These are phyloP conservation scores for Lentinula aciculospora DNA, from an alignment of 768 basidiomycete species.

Conservation along the genomic window DNA sequence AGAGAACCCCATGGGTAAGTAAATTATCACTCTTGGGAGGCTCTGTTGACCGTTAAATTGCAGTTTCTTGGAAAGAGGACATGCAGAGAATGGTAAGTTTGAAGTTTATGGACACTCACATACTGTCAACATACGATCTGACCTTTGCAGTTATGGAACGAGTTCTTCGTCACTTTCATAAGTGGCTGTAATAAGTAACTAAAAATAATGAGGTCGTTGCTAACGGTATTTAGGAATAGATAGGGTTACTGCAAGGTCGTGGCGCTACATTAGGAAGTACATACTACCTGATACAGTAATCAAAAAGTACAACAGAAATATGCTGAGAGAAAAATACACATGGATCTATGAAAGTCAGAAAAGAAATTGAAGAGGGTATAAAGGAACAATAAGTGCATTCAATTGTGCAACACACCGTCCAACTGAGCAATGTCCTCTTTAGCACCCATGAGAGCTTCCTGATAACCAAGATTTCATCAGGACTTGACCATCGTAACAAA, in stretches of 20 bases:
- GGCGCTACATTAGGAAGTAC: neutral
- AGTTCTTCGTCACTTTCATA: neutral
- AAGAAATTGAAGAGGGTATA: neutral
- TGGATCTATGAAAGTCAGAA: neutral
- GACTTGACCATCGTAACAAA: neutral
- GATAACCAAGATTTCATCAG: neutral
- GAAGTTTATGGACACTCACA: neutral
- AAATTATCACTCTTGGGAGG: neutral
- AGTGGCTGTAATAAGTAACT: neutral
- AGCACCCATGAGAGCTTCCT: slow-evolving; percentile 48
- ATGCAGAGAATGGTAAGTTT: neutral
- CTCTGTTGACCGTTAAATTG: neutral
- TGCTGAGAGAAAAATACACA: neutral
- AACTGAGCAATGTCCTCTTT: slow-evolving; percentile 49
- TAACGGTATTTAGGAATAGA: too few relatives aligned
- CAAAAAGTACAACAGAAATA: neutral
- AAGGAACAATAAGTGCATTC: neutral
- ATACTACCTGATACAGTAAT: neutral
- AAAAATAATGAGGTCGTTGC: neutral
- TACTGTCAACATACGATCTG: neutral
- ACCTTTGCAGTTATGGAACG: neutral
- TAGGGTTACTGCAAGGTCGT: neutral
- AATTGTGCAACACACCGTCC: slow-evolving; percentile 17
- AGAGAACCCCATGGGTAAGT: slow-evolving; percentile 1
- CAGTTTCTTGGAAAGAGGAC: neutral